Base-by-base conservation (phyloP, 495 filamentous ascomycete genomes). In the Talaromyces proteolyticus region DNA sequence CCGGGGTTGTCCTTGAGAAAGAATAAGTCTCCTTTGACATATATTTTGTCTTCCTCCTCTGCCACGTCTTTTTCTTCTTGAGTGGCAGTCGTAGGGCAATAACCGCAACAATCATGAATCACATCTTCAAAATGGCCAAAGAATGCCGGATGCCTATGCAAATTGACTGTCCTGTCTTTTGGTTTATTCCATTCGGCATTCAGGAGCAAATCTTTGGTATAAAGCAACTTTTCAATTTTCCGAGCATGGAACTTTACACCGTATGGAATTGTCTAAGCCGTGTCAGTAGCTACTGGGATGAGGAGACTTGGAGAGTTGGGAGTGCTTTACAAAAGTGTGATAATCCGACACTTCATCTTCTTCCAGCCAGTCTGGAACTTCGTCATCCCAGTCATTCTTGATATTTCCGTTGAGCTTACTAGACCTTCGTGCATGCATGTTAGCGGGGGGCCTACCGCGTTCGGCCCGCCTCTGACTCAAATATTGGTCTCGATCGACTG, bases 181-280 rank as follows among this genome's bases (percentile, higher is more conserved):
- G 73, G 73, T 53, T 83, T 78, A 54, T 91, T 93, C 88, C 88
- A 93, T 58, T 93, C 86, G 0, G 87, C 87, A 54, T 93, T 93
- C 8, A 93, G 76, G n/a, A 92, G 71, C 11, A 91, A 61, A 58
- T 93, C 88, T 52, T 85, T 84, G 3, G 84, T 87, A 62, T 88
- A 91, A 25, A 89, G 75, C 0, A 90, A 68, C 54, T 85, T 88
- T 59, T 91, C 87, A 46, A 91, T 89, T 58, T 79, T 86, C 46
- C 76, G 78, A 6, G 87, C 84, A 47, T 86, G 70, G 58, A 82
- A 88, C 49, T 73, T 83, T 3, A 61, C 59, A 7, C 88, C 88
- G 47, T 93, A 93, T 0, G 88, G 88, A 43, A 92, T 77, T 24
- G 78, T 84, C 69, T 72, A 18, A 17, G 4, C 29, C 11, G 4